Conservation (phyloP, 1,284 basidiomycete genomes). For the Ustilago curta region DNA sequence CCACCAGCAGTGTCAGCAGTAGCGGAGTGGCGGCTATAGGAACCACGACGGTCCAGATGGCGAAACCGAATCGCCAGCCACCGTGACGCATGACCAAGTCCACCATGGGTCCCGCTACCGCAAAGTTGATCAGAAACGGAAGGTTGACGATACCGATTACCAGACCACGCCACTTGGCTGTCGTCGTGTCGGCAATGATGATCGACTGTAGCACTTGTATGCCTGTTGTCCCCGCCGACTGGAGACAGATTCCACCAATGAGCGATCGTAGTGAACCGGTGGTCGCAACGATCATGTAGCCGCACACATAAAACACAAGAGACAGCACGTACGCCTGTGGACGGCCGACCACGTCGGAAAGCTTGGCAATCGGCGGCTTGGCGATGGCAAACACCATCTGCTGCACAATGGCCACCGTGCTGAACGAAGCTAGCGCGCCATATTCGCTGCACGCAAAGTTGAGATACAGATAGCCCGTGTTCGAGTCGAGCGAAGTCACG, state of each 20-base stretch:
- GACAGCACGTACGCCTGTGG: slow-evolving; percentile 76
- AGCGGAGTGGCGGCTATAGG: slow-evolving; percentile 64
- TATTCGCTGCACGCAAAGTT: slow-evolving; percentile 68
- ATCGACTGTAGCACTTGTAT: slow-evolving; percentile 72
- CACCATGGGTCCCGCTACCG: slow-evolving; percentile 77
- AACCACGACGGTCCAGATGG: slow-evolving; percentile 71
- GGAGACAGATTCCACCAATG: slow-evolving; percentile 73
- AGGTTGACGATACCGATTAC: slow-evolving; percentile 74
- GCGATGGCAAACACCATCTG: slow-evolving; percentile 74
- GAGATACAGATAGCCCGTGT: slow-evolving; percentile 72
- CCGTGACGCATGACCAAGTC: slow-evolving; percentile 73
- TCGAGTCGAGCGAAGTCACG: slow-evolving; percentile 74
- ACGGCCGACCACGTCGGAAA: slow-evolving; percentile 77
- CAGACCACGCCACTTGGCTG: slow-evolving; percentile 81
- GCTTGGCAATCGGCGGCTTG: slow-evolving; percentile 83
- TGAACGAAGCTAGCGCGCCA: slow-evolving; percentile 70
- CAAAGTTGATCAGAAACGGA: slow-evolving; percentile 77
- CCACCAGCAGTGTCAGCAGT: slow-evolving; percentile 60
- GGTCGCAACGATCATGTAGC: slow-evolving; percentile 78
- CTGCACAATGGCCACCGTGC: slow-evolving; percentile 67
- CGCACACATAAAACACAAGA: slow-evolving; percentile 71
- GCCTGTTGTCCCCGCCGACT: slow-evolving; percentile 70
- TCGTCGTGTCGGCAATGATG: slow-evolving; percentile 79
- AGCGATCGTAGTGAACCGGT: slow-evolving; percentile 74
- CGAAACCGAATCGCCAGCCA: slow-evolving; percentile 81